Evolutionary conservation across 2,329 filamentous ascomycete genomes (phyloP).

Genomic region (Pseudocercospora vitis): DNA sequence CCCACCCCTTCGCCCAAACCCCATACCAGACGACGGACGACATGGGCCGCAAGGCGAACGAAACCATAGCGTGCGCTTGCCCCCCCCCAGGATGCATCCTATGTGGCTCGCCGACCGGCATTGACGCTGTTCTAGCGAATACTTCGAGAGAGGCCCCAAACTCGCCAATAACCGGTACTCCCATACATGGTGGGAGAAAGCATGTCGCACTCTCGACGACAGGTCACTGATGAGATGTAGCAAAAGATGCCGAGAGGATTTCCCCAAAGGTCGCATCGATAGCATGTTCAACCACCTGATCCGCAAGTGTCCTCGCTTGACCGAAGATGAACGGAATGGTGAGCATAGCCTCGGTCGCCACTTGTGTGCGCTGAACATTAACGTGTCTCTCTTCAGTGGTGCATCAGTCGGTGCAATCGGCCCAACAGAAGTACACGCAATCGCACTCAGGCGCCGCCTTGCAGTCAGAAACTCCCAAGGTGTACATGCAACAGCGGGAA

Average conservation of each 20-base stretch:
- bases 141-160: constrained; percentile 84
- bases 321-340: constrained; percentile 51
- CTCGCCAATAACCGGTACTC: constrained; percentile 88
- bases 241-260: constrained; percentile 43
- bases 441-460: too few relatives aligned
- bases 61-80: too few relatives aligned
- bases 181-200: constrained; percentile 65
- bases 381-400: neutral
- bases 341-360: constrained; percentile 50
- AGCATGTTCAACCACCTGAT: constrained; percentile 77
- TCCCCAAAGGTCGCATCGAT: constrained; percentile 86
- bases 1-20: too few relatives aligned
- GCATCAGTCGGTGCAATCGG: neutral
- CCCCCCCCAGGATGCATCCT: too few relatives aligned
- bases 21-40: too few relatives aligned
- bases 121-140: constrained; percentile 57
- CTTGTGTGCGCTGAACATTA: too few relatives aligned
- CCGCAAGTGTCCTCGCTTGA: constrained; percentile 75
- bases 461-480: neutral
- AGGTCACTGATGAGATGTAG: neutral
- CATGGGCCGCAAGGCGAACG: too few relatives aligned
- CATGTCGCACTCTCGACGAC: neutral
- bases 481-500: constrained; percentile 37
- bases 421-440: too few relatives aligned
- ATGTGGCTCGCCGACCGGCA: too few relatives aligned